phyloP scores from a whole-genome alignment of 305 asterid genomes.

The Fraxinus angustifolia region DNA sequence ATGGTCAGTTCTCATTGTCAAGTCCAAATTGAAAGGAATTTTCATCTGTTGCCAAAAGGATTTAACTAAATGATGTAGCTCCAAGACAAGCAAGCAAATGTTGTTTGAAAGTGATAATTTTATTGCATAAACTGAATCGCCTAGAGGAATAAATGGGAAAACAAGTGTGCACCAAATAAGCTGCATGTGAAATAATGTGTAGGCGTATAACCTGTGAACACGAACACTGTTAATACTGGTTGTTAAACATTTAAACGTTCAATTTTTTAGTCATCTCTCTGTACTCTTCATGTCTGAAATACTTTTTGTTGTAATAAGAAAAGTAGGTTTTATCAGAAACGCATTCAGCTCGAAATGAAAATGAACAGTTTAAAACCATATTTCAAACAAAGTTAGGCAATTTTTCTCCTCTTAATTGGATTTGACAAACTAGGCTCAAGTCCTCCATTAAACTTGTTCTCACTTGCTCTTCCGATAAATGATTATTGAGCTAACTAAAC shows the following conservation, averaged over 20 bases:
- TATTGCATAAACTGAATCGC: not conserved
- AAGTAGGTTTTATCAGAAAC: not conserved
- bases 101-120: not conserved
- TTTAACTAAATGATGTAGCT: not conserved
- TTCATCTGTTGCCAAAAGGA: not conserved
- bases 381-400: not conserved
- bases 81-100: not conserved
- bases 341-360: not conserved
- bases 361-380: not conserved
- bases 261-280: not conserved
- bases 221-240: not conserved
- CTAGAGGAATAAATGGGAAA: not conserved
- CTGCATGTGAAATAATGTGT: not conserved
- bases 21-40: slow-evolving; percentile 4
- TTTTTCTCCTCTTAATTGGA: not conserved
- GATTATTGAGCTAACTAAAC: not conserved
- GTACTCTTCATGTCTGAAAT: not conserved
- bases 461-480: not conserved
- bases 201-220: not conserved
- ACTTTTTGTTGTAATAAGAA: not conserved
- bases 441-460: not conserved
- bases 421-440: not conserved
- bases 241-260: not conserved
- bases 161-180: not conserved
- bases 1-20: not conserved